A percentile compares a stretch with the other conserved stretches of the same genome.
Evolutionary conservation across 1,139 yeast genomes (phyloP).

Genomic region (Arxiozyma slooffiae): DNA sequence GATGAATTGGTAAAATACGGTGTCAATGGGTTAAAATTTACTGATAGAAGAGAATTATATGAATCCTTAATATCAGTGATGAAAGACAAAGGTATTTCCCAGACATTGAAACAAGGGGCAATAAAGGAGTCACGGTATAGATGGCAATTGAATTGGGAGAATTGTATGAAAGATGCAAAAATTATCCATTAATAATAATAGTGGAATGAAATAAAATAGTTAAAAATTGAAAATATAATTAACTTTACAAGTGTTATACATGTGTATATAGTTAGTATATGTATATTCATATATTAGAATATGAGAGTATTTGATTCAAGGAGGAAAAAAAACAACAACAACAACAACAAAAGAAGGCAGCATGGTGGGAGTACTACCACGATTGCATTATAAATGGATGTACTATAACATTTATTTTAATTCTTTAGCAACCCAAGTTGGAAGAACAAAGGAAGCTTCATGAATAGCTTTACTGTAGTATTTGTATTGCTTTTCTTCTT

Average conservation of each 20-base stretch:
- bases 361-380: neutral
- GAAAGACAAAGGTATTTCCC: constrained; percentile 32
- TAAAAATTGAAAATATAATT: neutral
- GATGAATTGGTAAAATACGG: constrained; percentile 47
- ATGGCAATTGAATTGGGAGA: constrained; percentile 74
- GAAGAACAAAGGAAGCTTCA: constrained; percentile 76
- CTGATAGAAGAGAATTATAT: constrained; percentile 41
- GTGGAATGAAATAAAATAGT: neutral
- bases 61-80: constrained; percentile 41
- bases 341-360: neutral
- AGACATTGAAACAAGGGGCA: constrained; percentile 56
- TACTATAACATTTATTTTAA: constrained; percentile 12
- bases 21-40: constrained; percentile 39
- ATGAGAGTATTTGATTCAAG: neutral
- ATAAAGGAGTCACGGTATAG: constrained; percentile 50
- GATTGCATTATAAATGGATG: too few relatives aligned
- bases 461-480: constrained; percentile 77
- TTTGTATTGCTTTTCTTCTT: constrained; percentile 55
- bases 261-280: neutral
- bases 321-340: neutral
- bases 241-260: neutral
- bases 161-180: constrained; percentile 19
- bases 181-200: constrained; percentile 11
- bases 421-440: constrained; percentile 65
- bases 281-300: neutral